Evolutionary conservation across 805 yeast genomes (phyloP).

Genomic region (Ogataea trehaloabstinens): DNA sequence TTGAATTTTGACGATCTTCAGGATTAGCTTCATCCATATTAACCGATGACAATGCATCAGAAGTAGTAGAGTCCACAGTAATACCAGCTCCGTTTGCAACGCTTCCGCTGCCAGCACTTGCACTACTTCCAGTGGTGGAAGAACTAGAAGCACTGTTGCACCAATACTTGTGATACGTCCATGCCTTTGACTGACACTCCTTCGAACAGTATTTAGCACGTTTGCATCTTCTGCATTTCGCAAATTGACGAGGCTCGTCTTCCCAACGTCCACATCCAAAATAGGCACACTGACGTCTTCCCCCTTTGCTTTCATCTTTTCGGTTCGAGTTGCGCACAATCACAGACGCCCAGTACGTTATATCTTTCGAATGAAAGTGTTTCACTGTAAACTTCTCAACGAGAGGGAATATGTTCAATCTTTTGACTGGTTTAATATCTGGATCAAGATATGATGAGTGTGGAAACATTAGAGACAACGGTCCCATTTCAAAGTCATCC

Average conservation of each 20-base stretch:
- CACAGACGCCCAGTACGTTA: conserved; percentile 97
- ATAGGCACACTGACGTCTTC: conserved; percentile 92
- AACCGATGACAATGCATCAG: too few species aligned
- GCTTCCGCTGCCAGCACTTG: conserved; percentile 6
- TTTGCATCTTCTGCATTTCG: conserved; percentile 91
- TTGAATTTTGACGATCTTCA: too few species aligned
- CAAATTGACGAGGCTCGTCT: conserved; percentile 82
- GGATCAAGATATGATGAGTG: conserved; percentile 25
- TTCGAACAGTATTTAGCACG: conserved; percentile 93
- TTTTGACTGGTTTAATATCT: conserved; percentile 40
- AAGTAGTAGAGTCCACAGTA: too few species aligned
- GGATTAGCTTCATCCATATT: too few species aligned
- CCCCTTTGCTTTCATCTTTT: conserved; percentile 81
- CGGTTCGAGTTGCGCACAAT: conserved; percentile 95
- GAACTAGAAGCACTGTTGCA: conserved; percentile 47
- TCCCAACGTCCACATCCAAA: conserved; percentile 96
- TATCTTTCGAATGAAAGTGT: conserved; percentile 65
- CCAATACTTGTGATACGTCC: conserved; percentile 95
- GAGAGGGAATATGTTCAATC: conserved; percentile 76
- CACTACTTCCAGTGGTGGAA: conserved; percentile 9
- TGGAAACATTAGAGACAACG: conserved; percentile 19
- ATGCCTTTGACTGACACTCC: conserved; percentile 86
- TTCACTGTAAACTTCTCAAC: conserved; percentile 86
- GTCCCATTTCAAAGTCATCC: conserved; percentile 31
- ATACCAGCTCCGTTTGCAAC: not conserved